Conservation (phyloP, 78 protist genomes). For the Ministeria vibrans region DNA sequence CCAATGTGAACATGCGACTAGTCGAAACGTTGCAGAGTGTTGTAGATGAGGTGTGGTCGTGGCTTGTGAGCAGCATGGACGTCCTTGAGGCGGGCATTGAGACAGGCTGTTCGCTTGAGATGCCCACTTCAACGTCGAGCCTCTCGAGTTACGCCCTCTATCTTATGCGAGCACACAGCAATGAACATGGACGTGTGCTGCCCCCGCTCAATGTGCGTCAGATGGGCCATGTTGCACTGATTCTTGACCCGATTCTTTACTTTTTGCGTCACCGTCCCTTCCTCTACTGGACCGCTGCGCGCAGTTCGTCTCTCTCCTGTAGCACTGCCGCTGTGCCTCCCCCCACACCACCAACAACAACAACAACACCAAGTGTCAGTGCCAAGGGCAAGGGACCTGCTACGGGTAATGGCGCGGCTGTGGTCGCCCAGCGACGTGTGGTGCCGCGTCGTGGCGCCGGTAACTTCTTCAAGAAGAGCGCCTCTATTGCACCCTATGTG, state of each 20-base stretch:
- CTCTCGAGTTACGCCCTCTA: background rate
- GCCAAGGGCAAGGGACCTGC: background rate
- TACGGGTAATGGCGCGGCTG: background rate
- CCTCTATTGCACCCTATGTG: background rate
- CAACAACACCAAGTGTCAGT: background rate
- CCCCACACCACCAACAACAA: background rate
- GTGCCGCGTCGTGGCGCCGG: background rate
- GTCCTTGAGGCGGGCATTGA: background rate
- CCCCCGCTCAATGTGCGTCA: background rate
- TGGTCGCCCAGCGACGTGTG: background rate
- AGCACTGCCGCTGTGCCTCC: background rate
- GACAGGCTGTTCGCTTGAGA: background rate
- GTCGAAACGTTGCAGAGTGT: too few species aligned
- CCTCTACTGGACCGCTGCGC: background rate
- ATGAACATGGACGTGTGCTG: background rate
- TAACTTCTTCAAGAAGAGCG: background rate
- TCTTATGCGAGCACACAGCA: background rate
- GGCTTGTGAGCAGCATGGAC: background rate
- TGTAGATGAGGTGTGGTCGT: too few species aligned
- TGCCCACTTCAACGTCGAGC: background rate
- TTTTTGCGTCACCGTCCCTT: background rate
- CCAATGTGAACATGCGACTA: too few species aligned
- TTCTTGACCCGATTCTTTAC: background rate
- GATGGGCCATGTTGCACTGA: background rate
- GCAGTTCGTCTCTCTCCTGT: background rate